Evolutionary conservation across 352 stramenopile species (phyloP).

Genomic region (Elongisporangium anandrum): DNA sequence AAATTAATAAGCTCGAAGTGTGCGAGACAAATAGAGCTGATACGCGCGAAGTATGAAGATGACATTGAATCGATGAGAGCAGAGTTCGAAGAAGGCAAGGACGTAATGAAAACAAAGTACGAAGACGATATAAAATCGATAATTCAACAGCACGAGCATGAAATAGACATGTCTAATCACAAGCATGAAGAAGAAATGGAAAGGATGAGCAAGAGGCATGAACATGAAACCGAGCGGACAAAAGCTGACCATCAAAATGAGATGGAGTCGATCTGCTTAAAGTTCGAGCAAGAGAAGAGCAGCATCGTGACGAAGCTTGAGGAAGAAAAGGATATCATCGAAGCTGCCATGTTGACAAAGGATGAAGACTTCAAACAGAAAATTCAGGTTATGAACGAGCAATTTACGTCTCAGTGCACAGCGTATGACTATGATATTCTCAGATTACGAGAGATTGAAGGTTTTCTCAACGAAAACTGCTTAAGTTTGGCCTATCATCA

Average conservation of each 20-base stretch:
- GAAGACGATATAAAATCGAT: slow-evolving; percentile 3
- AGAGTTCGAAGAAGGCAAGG: slow-evolving; percentile 10
- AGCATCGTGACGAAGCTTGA: neutral
- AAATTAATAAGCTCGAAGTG: neutral
- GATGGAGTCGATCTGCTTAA: neutral
- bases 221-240: neutral
- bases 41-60: slow-evolving; percentile 3
- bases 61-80: slow-evolving; percentile 6
- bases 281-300: neutral
- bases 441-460: neutral
- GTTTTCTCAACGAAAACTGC: neutral
- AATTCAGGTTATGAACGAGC: neutral
- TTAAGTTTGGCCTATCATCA: neutral
- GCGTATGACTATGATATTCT: neutral
- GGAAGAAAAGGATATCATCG: neutral
- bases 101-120: slow-evolving; percentile 10
- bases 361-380: neutral
- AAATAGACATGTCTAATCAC: neutral
- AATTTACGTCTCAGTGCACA: neutral
- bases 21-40: neutral
- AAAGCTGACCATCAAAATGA: neutral
- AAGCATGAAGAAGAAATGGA: neutral
- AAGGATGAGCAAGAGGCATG: neutral
- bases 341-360: neutral
- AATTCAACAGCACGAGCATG: neutral